These are phyloP conservation scores for Candida coquimbonensis DNA, from an alignment of 805 yeast species.

Conservation along the genomic window DNA sequence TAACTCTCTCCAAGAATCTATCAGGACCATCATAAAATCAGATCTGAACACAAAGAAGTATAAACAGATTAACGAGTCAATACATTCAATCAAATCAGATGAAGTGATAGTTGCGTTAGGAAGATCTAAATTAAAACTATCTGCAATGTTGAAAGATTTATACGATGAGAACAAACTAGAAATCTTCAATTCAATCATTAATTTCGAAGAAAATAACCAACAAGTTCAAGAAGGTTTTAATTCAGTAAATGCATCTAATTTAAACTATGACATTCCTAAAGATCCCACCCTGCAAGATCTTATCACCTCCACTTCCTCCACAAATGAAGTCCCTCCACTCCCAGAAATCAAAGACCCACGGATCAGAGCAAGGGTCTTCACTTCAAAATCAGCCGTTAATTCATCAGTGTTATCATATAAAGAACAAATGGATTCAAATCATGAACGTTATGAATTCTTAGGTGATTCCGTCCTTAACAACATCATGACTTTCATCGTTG, in stretches of 20 bases:
- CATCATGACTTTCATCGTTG: conserved; percentile 64
- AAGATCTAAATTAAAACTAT: conserved; percentile 50
- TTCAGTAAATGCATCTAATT: neutral
- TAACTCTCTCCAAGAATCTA: conserved; percentile 43
- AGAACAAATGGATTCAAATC: conserved; percentile 58
- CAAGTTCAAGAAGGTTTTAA: neutral
- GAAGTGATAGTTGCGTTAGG: conserved; percentile 44
- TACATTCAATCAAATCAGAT: conserved; percentile 26
- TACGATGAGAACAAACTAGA: conserved; percentile 41
- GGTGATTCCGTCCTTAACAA: conserved; percentile 83
- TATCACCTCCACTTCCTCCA: too few species aligned
- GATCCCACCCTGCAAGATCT: too few species aligned
- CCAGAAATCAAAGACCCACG: conserved; percentile 59
- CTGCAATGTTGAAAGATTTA: conserved; percentile 50
- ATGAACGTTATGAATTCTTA: conserved; percentile 83
- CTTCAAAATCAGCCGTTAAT: conserved; percentile 69
- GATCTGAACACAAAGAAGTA: conserved; percentile 46
- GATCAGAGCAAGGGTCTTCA: conserved; percentile 64
- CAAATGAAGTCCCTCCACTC: conserved; percentile 49
- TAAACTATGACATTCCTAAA: too few species aligned
- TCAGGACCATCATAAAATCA: conserved; percentile 43
- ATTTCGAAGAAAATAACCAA: conserved; percentile 25
- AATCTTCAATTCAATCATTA: conserved; percentile 48
- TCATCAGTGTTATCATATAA: conserved; percentile 46
- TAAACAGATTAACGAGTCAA: conserved; percentile 26